Conservation (phyloP, 768 basidiomycete species). For the Hysterangium stoloniferum region DNA sequence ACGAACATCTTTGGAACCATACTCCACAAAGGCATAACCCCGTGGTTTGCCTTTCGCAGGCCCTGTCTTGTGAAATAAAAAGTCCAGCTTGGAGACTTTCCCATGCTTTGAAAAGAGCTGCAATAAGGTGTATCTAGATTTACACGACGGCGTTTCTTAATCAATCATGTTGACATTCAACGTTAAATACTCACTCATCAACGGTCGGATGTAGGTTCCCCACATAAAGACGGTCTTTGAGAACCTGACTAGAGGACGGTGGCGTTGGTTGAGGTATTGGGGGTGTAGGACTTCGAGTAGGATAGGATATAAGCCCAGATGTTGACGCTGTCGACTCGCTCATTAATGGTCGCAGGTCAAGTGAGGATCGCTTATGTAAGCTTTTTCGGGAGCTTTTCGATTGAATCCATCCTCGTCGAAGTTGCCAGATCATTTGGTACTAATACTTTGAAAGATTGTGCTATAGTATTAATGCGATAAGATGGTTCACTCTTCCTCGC, state of each 20-base stretch:
- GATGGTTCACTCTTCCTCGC: no score
- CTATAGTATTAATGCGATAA: no score
- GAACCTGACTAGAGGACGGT: neutral
- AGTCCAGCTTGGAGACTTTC: slow-evolving; percentile 88
- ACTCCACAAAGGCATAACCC: slow-evolving; percentile 94
- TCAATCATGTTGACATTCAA: slow-evolving; percentile 5
- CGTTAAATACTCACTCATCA: slow-evolving; percentile 56
- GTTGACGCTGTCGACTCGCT: slow-evolving; percentile 3
- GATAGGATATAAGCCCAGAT: slow-evolving; percentile 8
- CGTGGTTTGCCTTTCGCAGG: slow-evolving; percentile 85
- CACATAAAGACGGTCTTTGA: slow-evolving; percentile 75
- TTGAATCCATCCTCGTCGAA: no score
- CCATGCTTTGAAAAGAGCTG: slow-evolving; percentile 90
- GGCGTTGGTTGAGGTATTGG: slow-evolving; percentile 3
- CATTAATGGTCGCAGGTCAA: no score
- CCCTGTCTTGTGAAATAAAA: slow-evolving; percentile 91
- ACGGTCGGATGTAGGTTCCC: slow-evolving; percentile 84
- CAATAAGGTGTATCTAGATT: slow-evolving; percentile 70
- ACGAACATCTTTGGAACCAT: slow-evolving; percentile 71
- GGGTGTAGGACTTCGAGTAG: neutral
- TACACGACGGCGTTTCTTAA: slow-evolving; percentile 2
- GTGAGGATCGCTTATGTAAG: no score
- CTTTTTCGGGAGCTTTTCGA: no score
- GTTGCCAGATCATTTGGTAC: no score
- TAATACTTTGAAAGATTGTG: no score